A percentile compares a stretch with the other conserved stretches of the same genome.
phyloP scores from a whole-genome alignment of 352 stramenopile species.

The Globisporangium mamillatum region DNA sequence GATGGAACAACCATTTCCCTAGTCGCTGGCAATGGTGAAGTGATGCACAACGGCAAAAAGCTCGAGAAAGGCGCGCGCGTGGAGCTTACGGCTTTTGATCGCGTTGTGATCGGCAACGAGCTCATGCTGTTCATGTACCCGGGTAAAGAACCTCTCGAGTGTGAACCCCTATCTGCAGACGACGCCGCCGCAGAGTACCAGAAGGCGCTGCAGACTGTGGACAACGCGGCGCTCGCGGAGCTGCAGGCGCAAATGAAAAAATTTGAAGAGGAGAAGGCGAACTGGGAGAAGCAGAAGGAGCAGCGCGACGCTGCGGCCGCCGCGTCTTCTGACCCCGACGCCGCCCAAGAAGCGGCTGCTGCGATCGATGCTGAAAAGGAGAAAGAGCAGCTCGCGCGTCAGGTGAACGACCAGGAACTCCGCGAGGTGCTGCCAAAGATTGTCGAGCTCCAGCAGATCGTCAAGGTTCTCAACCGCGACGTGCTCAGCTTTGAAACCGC shows the following conservation, averaged over 20 bases:
- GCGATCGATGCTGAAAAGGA: conserved; percentile 44
- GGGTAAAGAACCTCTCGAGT: conserved; percentile 33
- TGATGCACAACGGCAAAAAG: conserved; percentile 85
- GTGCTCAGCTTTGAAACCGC: conserved; percentile 91
- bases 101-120: conserved; percentile 84
- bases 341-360: conserved; percentile 33
- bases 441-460: conserved; percentile 90
- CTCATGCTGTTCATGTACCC: conserved; percentile 84
- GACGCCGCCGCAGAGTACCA: conserved; percentile 89
- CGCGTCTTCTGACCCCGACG: conserved; percentile 18
- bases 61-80: conserved; percentile 43
- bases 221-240: conserved; percentile 70
- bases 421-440: conserved; percentile 92
- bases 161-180: conserved; percentile 71
- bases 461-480: conserved; percentile 87
- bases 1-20: conserved; percentile 41
- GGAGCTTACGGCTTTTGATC: conserved; percentile 60
- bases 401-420: conserved; percentile 91
- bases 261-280: conserved; percentile 86
- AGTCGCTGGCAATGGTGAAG: conserved; percentile 71
- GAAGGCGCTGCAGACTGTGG: conserved; percentile 68
- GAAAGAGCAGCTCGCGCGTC: conserved; percentile 61
- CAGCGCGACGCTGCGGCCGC: conserved; percentile 34
- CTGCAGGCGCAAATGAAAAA: conserved; percentile 89
- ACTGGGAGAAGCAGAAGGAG: conserved; percentile 84